phyloP scores from a whole-genome alignment of 257 asterid species.

The Nicotiana undulata region DNA sequence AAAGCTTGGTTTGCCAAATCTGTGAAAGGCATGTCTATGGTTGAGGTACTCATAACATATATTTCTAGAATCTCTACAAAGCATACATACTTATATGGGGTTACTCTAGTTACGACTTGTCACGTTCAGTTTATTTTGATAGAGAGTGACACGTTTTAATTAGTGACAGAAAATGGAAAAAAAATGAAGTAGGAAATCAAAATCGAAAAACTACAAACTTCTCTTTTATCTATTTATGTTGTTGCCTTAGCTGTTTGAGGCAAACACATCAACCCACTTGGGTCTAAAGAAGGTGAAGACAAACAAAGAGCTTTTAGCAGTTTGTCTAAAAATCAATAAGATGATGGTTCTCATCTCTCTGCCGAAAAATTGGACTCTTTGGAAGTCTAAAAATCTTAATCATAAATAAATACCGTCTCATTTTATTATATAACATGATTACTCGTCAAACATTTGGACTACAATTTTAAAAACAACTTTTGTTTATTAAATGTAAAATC shows the following conservation, averaged over 20 bases:
- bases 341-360: conserved; percentile 3
- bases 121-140: neutral
- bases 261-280: neutral
- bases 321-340: neutral
- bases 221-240: neutral
- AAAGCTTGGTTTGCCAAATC: neutral
- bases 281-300: neutral
- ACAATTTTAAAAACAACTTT: too few species aligned
- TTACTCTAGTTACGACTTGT: neutral
- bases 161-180: neutral
- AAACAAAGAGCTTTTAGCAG: neutral
- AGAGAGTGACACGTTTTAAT: neutral
- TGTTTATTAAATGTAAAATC: too few species aligned
- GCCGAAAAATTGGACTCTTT: conserved; percentile 7
- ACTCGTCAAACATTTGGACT: too few species aligned
- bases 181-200: neutral
- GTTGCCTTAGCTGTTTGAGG: neutral
- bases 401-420: neutral
- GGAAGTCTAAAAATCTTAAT: neutral
- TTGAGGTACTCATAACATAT: neutral
- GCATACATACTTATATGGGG: neutral
- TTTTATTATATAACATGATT: neutral
- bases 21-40: neutral
- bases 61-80: neutral
- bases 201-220: neutral